These are phyloP conservation scores for Cenchrus purpureus DNA, from an alignment of 176 grass and related monocot species.

Conservation along the genomic window DNA sequence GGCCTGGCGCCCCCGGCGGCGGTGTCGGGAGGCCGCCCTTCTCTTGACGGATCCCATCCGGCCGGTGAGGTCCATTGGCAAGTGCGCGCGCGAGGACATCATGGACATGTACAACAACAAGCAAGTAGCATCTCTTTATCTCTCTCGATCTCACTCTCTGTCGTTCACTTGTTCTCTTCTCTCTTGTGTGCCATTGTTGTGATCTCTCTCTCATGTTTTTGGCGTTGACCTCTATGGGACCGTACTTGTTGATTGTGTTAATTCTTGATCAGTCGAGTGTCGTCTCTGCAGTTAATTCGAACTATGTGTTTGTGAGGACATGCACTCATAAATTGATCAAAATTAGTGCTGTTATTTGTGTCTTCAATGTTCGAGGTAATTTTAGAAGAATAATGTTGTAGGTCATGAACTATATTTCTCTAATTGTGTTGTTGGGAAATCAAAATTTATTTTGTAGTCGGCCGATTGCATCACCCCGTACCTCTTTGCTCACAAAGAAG, in stretches of 20 bases:
- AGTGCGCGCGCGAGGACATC: constrained; percentile 22
- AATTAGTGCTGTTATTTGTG: constrained; percentile 33
- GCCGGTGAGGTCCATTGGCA: neutral
- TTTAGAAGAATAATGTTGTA: neutral
- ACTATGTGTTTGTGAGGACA: constrained; percentile 42
- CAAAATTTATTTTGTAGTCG: neutral
- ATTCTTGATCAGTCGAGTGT: constrained; percentile 45
- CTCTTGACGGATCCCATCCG: constrained; percentile 33
- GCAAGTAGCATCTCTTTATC: constrained; percentile 51
- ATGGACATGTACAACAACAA: constrained; percentile 51
- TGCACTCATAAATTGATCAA: constrained; percentile 54
- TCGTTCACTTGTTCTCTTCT: constrained; percentile 1
- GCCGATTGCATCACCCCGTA: neutral
- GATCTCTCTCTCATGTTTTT: constrained; percentile 37
- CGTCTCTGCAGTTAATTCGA: constrained; percentile 18
- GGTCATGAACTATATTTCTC: constrained; percentile 19
- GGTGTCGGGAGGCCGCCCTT: constrained; percentile 50
- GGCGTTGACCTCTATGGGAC: constrained; percentile 47
- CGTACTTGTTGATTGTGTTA: constrained; percentile 31
- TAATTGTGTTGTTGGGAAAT: neutral
- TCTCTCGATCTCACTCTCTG: neutral
- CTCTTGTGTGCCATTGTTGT: constrained; percentile 33
- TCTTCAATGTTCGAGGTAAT: neutral
- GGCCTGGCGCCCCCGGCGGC: constrained; percentile 41
- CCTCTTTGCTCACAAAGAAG: neutral